A percentile compares a stretch with the other conserved stretches of the same genome.
These are phyloP conservation scores for Wickerhamiella australiensis DNA, from an alignment of 805 yeast species.

Conservation along the genomic window DNA sequence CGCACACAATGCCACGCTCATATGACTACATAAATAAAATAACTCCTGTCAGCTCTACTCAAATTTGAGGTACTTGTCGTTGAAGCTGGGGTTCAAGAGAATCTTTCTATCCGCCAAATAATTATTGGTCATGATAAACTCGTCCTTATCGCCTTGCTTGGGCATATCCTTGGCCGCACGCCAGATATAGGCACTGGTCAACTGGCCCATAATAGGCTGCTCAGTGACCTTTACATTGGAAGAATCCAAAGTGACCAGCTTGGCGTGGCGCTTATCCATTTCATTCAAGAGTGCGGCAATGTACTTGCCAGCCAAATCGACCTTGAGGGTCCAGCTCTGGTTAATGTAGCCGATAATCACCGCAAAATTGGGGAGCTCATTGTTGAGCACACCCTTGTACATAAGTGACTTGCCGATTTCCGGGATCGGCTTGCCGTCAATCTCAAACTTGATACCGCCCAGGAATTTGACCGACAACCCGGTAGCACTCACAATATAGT, in stretches of 20 bases:
- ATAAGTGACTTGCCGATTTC: not conserved
- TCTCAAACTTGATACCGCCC: not conserved
- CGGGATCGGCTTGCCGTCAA: constrained; percentile 4
- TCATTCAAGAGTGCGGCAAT: not conserved
- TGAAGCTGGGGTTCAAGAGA: constrained; percentile 3
- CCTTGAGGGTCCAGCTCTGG: constrained; percentile 11
- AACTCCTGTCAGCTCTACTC: not conserved
- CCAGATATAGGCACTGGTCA: constrained; percentile 6
- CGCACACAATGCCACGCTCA: too few relatives aligned
- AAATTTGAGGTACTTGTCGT: constrained; percentile 6
- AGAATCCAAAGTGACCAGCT: not conserved
- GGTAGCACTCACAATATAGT: constrained; percentile 9
- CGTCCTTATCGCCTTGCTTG: constrained; percentile 10
- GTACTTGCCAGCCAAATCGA: constrained; percentile 8
- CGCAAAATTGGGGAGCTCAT: constrained; percentile 7
- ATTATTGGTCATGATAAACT: constrained; percentile 4
- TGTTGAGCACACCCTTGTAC: constrained; percentile 8
- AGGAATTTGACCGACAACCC: constrained; percentile 2
- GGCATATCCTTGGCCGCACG: constrained; percentile 3
- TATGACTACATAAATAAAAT: not conserved
- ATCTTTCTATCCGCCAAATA: constrained; percentile 8
- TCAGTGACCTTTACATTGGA: constrained; percentile 8
- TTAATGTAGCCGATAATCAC: constrained; percentile 8
- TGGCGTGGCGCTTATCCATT: constrained; percentile 5
- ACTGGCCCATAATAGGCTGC: constrained; percentile 9